A percentile compares a stretch with the other conserved stretches of the same genome.
Conservation (phyloP, 129 eudicot genomes). For the Artemisia tridentata region DNA sequence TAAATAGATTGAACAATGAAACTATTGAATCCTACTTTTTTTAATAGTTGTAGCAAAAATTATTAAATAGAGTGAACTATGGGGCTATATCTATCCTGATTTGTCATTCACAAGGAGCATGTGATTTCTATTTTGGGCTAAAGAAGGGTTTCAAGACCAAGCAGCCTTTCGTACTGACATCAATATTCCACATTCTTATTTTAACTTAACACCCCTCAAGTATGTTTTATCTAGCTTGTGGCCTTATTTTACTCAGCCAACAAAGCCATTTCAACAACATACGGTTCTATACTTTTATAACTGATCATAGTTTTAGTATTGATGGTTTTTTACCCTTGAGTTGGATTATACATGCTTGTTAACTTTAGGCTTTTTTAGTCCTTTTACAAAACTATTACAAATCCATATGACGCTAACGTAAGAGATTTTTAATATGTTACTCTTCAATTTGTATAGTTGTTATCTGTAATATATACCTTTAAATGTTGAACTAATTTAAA, state of each 20-base stretch:
- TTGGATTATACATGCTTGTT: too few relatives aligned
- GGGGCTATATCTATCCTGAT: slow-evolving; percentile 21
- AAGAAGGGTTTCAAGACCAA: slow-evolving; percentile 28
- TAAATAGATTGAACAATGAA: too few relatives aligned
- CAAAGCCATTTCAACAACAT: not conserved
- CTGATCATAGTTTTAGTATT: not conserved
- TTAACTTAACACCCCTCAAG: slow-evolving; percentile 25
- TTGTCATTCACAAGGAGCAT: slow-evolving; percentile 29
- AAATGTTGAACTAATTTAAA: too few relatives aligned
- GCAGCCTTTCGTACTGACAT: slow-evolving; percentile 39
- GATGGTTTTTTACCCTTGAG: too few relatives aligned
- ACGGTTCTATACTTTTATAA: not conserved
- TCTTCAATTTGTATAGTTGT: too few relatives aligned
- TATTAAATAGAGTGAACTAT: slow-evolving; percentile 1
- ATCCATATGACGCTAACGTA: too few relatives aligned
- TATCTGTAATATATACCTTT: too few relatives aligned
- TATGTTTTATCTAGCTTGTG: not conserved
- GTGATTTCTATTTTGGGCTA: slow-evolving; percentile 37
- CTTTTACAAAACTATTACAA: too few relatives aligned
- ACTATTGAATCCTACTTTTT: too few relatives aligned
- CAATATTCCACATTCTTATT: slow-evolving; percentile 15
- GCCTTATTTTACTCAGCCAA: not conserved
- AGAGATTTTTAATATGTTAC: too few relatives aligned
- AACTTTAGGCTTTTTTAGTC: too few relatives aligned
- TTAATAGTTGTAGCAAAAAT: not conserved